These are phyloP conservation scores for Pseudoneurospora amorphoporcata DNA, from an alignment of 495 filamentous ascomycete genomes.

Conservation along the genomic window DNA sequence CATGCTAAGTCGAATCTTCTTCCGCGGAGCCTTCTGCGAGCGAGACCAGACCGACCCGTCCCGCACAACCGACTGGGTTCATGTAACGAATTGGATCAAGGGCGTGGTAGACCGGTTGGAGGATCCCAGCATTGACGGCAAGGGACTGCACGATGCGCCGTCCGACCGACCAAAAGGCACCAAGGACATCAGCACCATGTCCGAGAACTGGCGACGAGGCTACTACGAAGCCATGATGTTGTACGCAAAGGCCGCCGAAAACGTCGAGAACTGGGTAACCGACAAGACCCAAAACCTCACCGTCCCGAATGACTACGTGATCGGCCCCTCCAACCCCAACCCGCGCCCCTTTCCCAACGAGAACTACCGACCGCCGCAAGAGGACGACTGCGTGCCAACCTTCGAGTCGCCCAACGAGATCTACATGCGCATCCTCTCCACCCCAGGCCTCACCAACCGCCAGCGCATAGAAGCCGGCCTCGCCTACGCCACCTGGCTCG, in stretches of 20 bases:
- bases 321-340: conserved; percentile 73
- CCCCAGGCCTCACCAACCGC: conserved; percentile 58
- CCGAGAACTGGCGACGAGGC: conserved; percentile 69
- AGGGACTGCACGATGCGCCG: conserved; percentile 40
- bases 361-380: conserved; percentile 45
- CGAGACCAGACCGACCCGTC: conserved; percentile 43
- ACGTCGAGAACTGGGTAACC: conserved; percentile 63
- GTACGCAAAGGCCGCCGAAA: conserved; percentile 63
- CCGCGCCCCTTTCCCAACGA: conserved; percentile 60
- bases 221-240: conserved; percentile 76
- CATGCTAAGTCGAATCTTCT: conserved; percentile 48
- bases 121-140: conserved; percentile 54
- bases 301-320: conserved; percentile 58
- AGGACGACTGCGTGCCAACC: conserved; percentile 59
- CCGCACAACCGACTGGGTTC: conserved; percentile 52
- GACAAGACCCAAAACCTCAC: conserved; percentile 52
- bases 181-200: conserved; percentile 60
- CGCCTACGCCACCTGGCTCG: conserved; percentile 72
- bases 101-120: conserved; percentile 51
- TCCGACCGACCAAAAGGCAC: conserved; percentile 17
- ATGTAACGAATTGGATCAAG: conserved; percentile 43
- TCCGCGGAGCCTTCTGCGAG: conserved; percentile 47
- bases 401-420: conserved; percentile 54
- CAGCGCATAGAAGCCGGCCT: conserved; percentile 72
- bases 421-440: conserved; percentile 71